phyloP scores from a whole-genome alignment of 1,284 basidiomycete genomes.

The Sanghuangporus sanghuang region DNA sequence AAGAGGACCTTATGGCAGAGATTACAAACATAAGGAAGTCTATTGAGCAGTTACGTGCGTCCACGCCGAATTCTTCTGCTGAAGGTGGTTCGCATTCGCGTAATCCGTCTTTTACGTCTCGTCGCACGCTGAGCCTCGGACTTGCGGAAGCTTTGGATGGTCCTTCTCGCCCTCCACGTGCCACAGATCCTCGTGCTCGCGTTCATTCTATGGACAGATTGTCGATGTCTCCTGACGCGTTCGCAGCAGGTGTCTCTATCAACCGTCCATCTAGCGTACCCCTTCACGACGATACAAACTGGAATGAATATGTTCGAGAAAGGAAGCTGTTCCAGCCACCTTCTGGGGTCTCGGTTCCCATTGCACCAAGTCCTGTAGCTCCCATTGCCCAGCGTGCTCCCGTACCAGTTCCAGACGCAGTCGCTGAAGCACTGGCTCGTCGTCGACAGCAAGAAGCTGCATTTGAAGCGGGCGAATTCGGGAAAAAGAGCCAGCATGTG shows the following conservation, averaged over 20 bases:
- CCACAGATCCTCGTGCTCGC: conserved; percentile 58
- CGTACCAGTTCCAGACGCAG: conserved; percentile 58
- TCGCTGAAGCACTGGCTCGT: conserved; percentile 63
- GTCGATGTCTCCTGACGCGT: conserved; percentile 30
- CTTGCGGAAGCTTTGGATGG: conserved; percentile 43
- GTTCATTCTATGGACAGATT: conserved; percentile 65
- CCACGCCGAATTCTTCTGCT: conserved; percentile 55
- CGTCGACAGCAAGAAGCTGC: conserved; percentile 64
- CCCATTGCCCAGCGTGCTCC: conserved; percentile 33
- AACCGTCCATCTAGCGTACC: conserved; percentile 68
- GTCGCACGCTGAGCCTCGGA: conserved; percentile 63
- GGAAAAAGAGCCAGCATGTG: conserved; percentile 17
- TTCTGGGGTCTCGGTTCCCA: conserved; percentile 69
- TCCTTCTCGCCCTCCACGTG: conserved; percentile 57
- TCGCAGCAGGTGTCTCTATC: conserved; percentile 44
- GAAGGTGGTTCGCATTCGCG: conserved; percentile 47
- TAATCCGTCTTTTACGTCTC: conserved; percentile 60
- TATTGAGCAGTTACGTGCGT: conserved; percentile 66
- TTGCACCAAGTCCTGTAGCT: conserved; percentile 50
- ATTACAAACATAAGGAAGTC: conserved; percentile 74
- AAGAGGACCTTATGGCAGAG: conserved; percentile 66
- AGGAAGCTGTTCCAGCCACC: conserved; percentile 77
- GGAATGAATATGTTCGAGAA: conserved; percentile 76
- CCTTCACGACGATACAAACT: conserved; percentile 55
- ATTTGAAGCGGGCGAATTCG: conserved; percentile 35